These are phyloP conservation scores for Posidonia oceanica DNA, from an alignment of 116 monocot genomes.

Conservation along the genomic window DNA sequence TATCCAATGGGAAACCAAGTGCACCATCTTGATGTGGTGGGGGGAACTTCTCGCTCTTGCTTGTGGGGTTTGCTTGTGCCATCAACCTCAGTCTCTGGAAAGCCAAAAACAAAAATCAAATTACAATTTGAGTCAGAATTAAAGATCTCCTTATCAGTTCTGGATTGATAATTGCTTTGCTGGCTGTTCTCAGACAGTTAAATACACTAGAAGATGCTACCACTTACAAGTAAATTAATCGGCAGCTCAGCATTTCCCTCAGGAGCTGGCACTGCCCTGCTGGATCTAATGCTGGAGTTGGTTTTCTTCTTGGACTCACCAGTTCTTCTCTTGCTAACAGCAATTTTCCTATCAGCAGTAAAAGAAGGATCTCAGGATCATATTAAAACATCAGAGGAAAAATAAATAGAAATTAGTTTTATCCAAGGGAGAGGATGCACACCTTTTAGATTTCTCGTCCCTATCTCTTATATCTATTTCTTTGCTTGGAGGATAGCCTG, in stretches of 20 bases:
- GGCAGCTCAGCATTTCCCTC: constrained; percentile 75
- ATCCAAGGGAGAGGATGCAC: background rate
- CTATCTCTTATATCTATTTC: constrained; percentile 70
- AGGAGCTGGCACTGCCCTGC: constrained; percentile 61
- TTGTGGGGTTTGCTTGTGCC: constrained; percentile 19
- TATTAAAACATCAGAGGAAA: background rate
- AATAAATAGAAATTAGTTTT: background rate
- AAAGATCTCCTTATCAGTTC: no score
- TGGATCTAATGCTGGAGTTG: constrained; percentile 8
- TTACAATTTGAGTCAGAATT: background rate
- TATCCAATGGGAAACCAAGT: constrained; percentile 24
- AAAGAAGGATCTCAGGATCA: background rate
- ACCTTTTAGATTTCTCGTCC: constrained; percentile 67
- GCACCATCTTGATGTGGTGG: constrained; percentile 80
- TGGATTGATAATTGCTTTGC: background rate
- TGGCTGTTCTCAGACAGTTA: background rate
- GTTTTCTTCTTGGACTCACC: constrained; percentile 19
- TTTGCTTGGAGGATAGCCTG: constrained; percentile 80
- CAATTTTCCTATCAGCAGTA: constrained; percentile 26
- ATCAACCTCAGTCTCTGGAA: constrained; percentile 35
- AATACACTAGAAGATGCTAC: background rate
- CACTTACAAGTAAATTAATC: constrained; percentile 55
- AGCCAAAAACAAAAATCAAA: background rate
- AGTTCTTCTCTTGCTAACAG: constrained; percentile 15
- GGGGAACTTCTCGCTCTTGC: constrained; percentile 80